Base-by-base conservation (phyloP, 805 yeast genomes). In the Vanderwaltozyma yarrowii region DNA sequence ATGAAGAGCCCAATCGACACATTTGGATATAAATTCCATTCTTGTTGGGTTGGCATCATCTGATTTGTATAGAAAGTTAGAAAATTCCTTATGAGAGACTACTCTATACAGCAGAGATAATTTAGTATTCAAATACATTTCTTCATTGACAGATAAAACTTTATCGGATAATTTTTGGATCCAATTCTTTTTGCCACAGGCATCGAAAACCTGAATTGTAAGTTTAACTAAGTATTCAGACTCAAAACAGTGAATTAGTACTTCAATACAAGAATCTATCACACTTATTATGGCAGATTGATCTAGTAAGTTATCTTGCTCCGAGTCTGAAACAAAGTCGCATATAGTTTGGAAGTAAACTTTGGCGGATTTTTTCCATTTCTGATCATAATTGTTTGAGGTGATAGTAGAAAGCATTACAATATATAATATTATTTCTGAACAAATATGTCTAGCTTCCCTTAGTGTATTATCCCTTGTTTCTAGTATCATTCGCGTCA, bases 111-210 rank as follows among this genome's bases (percentile, higher is more conserved):
- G 63, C 42, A 85, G 64, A 24, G 81, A 57, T 41, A 82, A 62
- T 50, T 80, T 80, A 12, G 75, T 65, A 30, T 76, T 66, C 45
- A 78, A 76, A 37, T 78, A 78, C 41, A 74, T 73, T 15, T 66
- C 54, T 41, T 66, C 71, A 28, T 52, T 52, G 3, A 45, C 38
- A 4, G 47, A 35, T 13, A 54, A 24, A 18, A 36, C 37, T 13
- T 30, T 42, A 3, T 41, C 31, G 4, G 35, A 30, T 7, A 41
- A 16, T 40, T 29, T 10, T 38, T 40, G 32, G 38, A 25, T 17
- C 30, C 32, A 10, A 40, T 37, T 32, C 46, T 49, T 45, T 18
- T 49, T 24, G 7, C n/a, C 44, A 32, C 54, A 52, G 23, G 52
- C 42, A 24, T 46, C 42, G 12, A 57, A 46, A 9, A 54, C 20